Percentiles rank a stretch among this genome's conserved stretches.
Conservation (phyloP, 257 asterid genomes). For the Capsicum chinense region DNA sequence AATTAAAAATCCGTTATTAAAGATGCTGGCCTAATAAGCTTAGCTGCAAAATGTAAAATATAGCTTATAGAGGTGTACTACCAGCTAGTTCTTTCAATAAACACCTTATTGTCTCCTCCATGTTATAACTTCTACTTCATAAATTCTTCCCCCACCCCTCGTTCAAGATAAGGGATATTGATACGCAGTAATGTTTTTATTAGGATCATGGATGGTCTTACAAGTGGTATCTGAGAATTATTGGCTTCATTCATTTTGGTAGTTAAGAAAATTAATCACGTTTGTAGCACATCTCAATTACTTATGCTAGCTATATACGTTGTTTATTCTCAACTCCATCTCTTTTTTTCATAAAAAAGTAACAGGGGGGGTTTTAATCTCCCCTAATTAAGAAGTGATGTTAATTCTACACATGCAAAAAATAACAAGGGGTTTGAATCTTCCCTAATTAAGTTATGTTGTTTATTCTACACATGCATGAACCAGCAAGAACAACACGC, state of each 20-base stretch:
- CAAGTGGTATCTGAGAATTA: too few relatives aligned
- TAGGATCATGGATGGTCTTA: too few relatives aligned
- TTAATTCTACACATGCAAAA: slow-evolving; percentile 1
- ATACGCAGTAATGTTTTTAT: not conserved
- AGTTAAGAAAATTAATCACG: not conserved
- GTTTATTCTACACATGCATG: slow-evolving; percentile 13
- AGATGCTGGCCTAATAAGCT: not conserved
- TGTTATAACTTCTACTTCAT: not conserved
- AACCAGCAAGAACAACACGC: not conserved
- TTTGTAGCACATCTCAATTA: not conserved
- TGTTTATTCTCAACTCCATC: not conserved
- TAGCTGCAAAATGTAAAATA: not conserved
- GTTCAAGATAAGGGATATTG: not conserved
- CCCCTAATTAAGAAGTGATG: not conserved
- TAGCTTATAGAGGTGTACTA: not conserved
- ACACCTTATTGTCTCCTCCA: not conserved
- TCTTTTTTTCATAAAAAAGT: not conserved
- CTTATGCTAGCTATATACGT: not conserved
- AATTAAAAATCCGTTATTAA: not conserved
- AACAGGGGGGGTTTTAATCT: not conserved
- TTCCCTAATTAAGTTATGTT: not conserved
- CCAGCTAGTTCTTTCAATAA: slow-evolving; percentile 2
- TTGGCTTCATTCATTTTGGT: not conserved
- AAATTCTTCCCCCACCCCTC: too few relatives aligned
- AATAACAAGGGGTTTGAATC: not conserved